Conservation (phyloP, 1,139 yeast genomes). For the Sugiyamaella japonica region DNA sequence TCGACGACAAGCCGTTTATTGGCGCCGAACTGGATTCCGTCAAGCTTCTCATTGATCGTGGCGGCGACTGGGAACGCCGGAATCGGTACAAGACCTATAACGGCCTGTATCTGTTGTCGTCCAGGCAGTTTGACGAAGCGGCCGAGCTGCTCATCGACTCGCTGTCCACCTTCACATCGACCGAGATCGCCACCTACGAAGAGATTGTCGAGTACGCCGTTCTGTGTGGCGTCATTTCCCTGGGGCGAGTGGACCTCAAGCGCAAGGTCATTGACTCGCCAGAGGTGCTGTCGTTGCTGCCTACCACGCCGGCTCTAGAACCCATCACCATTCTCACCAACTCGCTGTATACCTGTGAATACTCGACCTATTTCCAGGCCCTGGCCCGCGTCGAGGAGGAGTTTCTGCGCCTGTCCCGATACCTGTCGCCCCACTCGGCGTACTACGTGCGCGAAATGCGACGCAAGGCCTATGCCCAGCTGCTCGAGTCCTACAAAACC, state of each 20-base stretch:
- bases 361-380: slow-evolving; percentile 74
- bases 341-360: slow-evolving; percentile 86
- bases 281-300: slow-evolving; percentile 78
- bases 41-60: slow-evolving; percentile 77
- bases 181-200: slow-evolving; percentile 86
- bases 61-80: slow-evolving; percentile 99
- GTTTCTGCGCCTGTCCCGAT: slow-evolving; percentile 71
- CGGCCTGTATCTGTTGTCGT: slow-evolving; percentile 81
- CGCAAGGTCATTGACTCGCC: slow-evolving; percentile 89
- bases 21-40: slow-evolving; percentile 74
- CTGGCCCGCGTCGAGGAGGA: slow-evolving; percentile 77
- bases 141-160: slow-evolving; percentile 83
- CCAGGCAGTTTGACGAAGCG: slow-evolving; percentile 83
- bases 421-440: slow-evolving; percentile 74
- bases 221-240: slow-evolving; percentile 76
- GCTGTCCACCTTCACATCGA: slow-evolving; percentile 93
- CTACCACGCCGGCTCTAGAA: slow-evolving; percentile 69
- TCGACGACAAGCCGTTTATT: slow-evolving; percentile 69
- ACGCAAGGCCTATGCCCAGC: slow-evolving; percentile 91
- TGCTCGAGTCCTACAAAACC: slow-evolving; percentile 91
- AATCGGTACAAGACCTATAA: slow-evolving; percentile 89
- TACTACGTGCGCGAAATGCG: slow-evolving; percentile 90
- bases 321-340: slow-evolving; percentile 84
- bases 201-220: slow-evolving; percentile 88
- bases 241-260: slow-evolving; percentile 84